These are phyloP conservation scores for Penicillium roqueforti DNA, from an alignment of 495 filamentous ascomycete genomes.

Conservation along the genomic window DNA sequence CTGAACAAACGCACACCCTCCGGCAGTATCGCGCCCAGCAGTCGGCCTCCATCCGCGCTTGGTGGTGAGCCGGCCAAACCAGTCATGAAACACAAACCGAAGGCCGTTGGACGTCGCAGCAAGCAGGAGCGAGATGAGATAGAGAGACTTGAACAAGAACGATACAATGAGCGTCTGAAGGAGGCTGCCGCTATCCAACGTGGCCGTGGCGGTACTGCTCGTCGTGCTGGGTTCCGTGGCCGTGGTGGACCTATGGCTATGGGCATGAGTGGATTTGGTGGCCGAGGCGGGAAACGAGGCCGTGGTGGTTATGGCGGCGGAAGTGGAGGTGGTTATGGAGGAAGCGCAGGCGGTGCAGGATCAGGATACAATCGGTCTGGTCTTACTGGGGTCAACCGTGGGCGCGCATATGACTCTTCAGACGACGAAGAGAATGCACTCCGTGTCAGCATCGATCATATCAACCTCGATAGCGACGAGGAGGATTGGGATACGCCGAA, in stretches of 20 bases:
- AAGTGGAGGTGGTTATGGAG: constrained; percentile 22
- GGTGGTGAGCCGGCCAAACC: constrained; percentile 34
- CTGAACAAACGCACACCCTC: constrained; percentile 38
- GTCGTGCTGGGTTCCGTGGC: constrained; percentile 28
- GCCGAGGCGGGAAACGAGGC: constrained; percentile 21
- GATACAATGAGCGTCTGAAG: constrained; percentile 41
- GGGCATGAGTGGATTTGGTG: constrained; percentile 32
- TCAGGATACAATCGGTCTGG: constrained; percentile 28
- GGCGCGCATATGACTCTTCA: constrained; percentile 31
- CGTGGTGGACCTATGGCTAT: constrained; percentile 33
- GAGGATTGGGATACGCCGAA: constrained; percentile 24
- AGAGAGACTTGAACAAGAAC: constrained; percentile 44
- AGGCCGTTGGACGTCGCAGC: constrained; percentile 42
- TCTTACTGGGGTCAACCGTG: constrained; percentile 20
- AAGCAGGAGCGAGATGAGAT: constrained; percentile 52
- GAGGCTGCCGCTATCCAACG: constrained; percentile 44
- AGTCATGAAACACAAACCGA: constrained; percentile 47
- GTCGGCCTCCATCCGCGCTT: constrained; percentile 21
- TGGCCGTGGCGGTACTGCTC: constrained; percentile 26
- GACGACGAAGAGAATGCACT: constrained; percentile 41
- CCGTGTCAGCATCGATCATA: constrained; percentile 48
- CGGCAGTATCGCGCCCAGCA: constrained; percentile 34
- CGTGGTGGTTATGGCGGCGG: constrained; percentile 14
- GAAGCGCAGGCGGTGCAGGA: constrained; percentile 22
- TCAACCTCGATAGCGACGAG: constrained; percentile 45